A percentile compares a stretch with the other conserved stretches of the same genome.
Conservation (phyloP, 306 rosid species). For the Vigna nakashimae region DNA sequence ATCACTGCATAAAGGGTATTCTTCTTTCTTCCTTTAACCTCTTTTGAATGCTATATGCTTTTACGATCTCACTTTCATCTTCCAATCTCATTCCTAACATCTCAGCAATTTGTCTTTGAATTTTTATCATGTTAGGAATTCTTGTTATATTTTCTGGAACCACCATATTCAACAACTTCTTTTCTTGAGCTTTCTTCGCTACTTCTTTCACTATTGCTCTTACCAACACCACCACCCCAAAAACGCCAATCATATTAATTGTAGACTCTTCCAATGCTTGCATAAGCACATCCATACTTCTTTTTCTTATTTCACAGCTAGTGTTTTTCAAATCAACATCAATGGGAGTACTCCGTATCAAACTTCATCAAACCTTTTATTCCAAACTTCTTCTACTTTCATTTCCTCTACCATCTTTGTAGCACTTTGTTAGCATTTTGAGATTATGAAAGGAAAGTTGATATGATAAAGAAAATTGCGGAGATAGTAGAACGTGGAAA, state of each 20-base stretch:
- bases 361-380: neutral
- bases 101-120: constrained; percentile 24
- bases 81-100: constrained; percentile 25
- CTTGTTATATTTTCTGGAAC: constrained; percentile 3
- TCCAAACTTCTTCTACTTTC: neutral
- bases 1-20: neutral
- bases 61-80: constrained; percentile 5
- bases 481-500: no score
- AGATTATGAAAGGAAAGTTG: no score
- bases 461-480: no score
- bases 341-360: neutral
- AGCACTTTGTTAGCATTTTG: neutral
- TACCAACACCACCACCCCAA: constrained; percentile 30
- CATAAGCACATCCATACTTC: constrained; percentile 11
- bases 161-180: constrained; percentile 27
- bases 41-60: constrained; percentile 12
- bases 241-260: constrained; percentile 23
- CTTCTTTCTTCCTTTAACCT: constrained; percentile 17
- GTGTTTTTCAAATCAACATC: neutral
- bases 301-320: constrained; percentile 2
- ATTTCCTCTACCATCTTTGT: constrained; percentile 8
- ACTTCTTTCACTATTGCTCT: constrained; percentile 31
- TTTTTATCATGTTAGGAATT: neutral
- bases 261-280: constrained; percentile 28
- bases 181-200: neutral